These are phyloP conservation scores for Gaeumannomyces sp. DNA, from an alignment of 2,329 filamentous ascomycete genomes.

Conservation along the genomic window DNA sequence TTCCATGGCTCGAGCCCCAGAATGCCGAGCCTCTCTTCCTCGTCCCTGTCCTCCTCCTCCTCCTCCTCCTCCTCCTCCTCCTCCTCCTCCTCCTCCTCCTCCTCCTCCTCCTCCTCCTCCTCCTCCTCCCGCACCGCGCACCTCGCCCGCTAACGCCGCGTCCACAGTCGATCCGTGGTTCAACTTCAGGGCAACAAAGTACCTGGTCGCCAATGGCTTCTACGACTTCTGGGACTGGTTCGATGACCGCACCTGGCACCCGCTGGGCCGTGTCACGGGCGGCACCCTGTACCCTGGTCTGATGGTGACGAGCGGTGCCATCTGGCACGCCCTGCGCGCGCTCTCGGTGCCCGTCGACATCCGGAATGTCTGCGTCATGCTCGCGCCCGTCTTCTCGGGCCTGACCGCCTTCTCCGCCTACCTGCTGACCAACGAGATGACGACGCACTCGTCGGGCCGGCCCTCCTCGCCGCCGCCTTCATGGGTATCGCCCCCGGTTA, in stretches of 20 bases:
- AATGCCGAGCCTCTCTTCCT: constrained; percentile 11
- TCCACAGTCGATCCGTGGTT: constrained; percentile 94
- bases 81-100: constrained; percentile 20
- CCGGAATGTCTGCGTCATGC: constrained; percentile 95
- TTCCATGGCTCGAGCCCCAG: constrained; percentile 15
- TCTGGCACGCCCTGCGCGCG: constrained; percentile 88
- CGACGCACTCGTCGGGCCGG: constrained; percentile 89
- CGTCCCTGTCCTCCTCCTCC: constrained; percentile 21
- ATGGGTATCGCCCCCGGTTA: constrained; percentile 98
- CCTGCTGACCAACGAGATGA: constrained; percentile 95
- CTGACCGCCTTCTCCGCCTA: constrained; percentile 90
- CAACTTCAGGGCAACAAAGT: constrained; percentile 98
- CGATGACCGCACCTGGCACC: constrained; percentile 99
- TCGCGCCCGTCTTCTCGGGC: constrained; percentile 90
- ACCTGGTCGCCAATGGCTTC: constrained; percentile 93
- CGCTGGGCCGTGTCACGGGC: constrained; percentile 93
- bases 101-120: constrained; percentile 19
- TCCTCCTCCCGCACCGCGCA: constrained; percentile 11
- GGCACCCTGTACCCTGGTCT: constrained; percentile 97
- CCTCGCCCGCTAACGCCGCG: constrained; percentile 9
- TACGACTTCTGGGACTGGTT: constrained; percentile 99
- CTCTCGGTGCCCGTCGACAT: constrained; percentile 93
- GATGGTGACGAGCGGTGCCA: constrained; percentile 97
- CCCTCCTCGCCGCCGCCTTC: constrained; percentile 85
- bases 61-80: constrained; percentile 20